Percentiles rank a stretch among this genome's conserved stretches.
phyloP scores from a whole-genome alignment of 2,329 filamentous ascomycete genomes.

The Seiridium unicorne region DNA sequence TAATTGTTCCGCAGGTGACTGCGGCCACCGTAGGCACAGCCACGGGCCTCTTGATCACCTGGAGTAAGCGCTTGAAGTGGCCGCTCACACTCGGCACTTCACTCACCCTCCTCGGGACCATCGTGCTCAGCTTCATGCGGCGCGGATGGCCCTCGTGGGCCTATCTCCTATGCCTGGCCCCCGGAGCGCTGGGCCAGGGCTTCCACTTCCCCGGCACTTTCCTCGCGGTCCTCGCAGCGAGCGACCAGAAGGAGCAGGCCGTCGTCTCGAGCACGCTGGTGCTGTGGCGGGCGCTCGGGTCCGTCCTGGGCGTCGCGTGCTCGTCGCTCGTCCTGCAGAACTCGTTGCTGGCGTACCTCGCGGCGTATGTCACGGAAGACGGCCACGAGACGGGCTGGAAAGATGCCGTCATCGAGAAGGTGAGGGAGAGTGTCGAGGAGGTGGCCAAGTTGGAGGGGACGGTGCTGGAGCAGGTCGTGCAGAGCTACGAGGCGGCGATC shows the following conservation, averaged over 20 bases:
- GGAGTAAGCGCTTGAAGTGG: conserved; percentile 58
- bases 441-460: conserved; percentile 36
- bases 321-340: conserved; percentile 76
- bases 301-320: conserved; percentile 70
- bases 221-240: conserved; percentile 61
- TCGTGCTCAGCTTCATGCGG: conserved; percentile 47
- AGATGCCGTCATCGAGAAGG: conserved; percentile 49
- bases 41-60: conserved; percentile 63
- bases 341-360: conserved; percentile 59
- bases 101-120: conserved; percentile 48
- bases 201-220: conserved; percentile 65
- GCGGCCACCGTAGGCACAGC: conserved; percentile 52
- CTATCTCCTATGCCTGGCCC: conserved; percentile 58
- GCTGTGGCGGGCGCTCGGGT: conserved; percentile 69
- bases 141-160: conserved; percentile 48
- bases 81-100: conserved; percentile 51
- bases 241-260: conserved; percentile 60
- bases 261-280: conserved; percentile 69
- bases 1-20: conserved; percentile 62
- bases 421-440: conserved; percentile 54
- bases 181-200: conserved; percentile 57
- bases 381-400: conserved; percentile 49
- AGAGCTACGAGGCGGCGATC: conserved; percentile 52
- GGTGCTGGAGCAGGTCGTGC: conserved; percentile 52
- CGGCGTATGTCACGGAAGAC: conserved; percentile 45